A percentile compares a stretch with the other conserved stretches of the same genome.
Evolutionary conservation across 2,329 filamentous ascomycete species (phyloP).

Genomic region (Didymella exigua): DNA sequence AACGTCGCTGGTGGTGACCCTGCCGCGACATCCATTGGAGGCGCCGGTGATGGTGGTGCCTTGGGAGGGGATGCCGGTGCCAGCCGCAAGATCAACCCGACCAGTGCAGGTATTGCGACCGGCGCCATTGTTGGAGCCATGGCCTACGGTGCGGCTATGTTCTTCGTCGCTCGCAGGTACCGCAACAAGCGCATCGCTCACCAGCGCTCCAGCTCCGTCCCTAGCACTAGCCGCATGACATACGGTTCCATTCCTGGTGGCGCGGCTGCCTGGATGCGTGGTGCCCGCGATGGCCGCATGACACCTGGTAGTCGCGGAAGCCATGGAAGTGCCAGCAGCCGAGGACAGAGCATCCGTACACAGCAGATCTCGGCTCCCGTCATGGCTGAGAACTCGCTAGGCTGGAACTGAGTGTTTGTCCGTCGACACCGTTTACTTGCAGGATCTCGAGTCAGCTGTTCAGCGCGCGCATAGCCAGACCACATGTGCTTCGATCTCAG

Average conservation of each 20-base stretch:
- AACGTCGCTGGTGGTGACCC: conserved; percentile 51
- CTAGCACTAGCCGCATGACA: conserved; percentile 66
- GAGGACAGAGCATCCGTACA: conserved; percentile 66
- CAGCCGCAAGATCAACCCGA: conserved; percentile 65
- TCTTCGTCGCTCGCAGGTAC: conserved; percentile 88
- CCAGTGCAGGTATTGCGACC: conserved; percentile 72
- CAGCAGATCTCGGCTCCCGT: conserved; percentile 86
- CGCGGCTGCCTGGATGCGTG: conserved; percentile 57
- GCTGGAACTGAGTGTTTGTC: conserved; percentile 75
- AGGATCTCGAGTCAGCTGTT: conserved; percentile 19
- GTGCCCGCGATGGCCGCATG: conserved; percentile 48
- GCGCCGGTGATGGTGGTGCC: conserved; percentile 55
- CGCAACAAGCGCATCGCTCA: conserved; percentile 82
- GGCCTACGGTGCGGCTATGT: conserved; percentile 93
- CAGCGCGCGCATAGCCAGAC: conserved; percentile 4
- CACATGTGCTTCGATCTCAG: conserved; percentile 16
- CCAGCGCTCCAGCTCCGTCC: conserved; percentile 76
- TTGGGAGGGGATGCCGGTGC: conserved; percentile 57
- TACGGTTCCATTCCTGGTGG: conserved; percentile 48
- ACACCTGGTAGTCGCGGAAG: conserved; percentile 52
- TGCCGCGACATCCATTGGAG: conserved; percentile 36
- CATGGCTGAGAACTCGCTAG: conserved; percentile 91
- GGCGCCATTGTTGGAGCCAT: conserved; percentile 79
- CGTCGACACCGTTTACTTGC: not conserved
- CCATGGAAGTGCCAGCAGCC: conserved; percentile 61